Conservation (phyloP, 2,329 filamentous ascomycete genomes). For the Bipolaris cookei region DNA sequence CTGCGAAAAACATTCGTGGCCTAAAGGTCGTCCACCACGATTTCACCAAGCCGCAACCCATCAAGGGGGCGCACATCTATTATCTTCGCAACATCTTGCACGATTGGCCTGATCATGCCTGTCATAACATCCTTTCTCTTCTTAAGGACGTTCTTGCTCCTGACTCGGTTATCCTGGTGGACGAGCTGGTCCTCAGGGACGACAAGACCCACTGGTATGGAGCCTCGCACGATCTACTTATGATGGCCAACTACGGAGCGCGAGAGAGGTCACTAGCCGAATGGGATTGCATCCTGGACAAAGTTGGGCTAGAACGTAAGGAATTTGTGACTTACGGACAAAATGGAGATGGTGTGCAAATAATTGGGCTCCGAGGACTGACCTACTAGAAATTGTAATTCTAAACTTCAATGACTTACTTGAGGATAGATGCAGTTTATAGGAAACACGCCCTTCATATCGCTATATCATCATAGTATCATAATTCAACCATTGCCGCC, state of each 20-base stretch:
- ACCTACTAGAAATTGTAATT: no score
- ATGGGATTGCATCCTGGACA: conserved; percentile 9
- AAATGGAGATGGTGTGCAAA: no score
- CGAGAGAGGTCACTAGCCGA: conserved; percentile 9
- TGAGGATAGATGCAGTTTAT: no score
- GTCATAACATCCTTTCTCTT: conserved; percentile 2
- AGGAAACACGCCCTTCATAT: no score
- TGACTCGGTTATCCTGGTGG: conserved; percentile 11
- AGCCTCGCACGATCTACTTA: conserved; percentile 10
- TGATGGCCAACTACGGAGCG: conserved; percentile 14
- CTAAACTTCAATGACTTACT: no score
- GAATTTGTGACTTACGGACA: conserved; percentile 8
- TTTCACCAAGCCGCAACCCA: conserved; percentile 7
- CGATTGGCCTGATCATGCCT: conserved; percentile 12
- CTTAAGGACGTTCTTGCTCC: conserved; percentile 11
- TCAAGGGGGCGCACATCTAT: conserved; percentile 5
- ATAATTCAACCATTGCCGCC: no score
- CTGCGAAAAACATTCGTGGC: conserved; percentile 4
- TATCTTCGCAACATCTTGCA: conserved; percentile 13
- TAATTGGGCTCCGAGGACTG: no score
- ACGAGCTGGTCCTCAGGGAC: conserved; percentile 6
- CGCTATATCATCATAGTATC: no score
- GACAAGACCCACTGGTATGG: conserved; percentile 13
- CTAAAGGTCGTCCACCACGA: conserved; percentile 8
- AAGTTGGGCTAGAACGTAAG: conserved; percentile 12